Evolutionary conservation across 139 green algal genomes (phyloP), one percentile per base, ranked within the genome.

Genomic region (Marvania coccoides): DNA sequence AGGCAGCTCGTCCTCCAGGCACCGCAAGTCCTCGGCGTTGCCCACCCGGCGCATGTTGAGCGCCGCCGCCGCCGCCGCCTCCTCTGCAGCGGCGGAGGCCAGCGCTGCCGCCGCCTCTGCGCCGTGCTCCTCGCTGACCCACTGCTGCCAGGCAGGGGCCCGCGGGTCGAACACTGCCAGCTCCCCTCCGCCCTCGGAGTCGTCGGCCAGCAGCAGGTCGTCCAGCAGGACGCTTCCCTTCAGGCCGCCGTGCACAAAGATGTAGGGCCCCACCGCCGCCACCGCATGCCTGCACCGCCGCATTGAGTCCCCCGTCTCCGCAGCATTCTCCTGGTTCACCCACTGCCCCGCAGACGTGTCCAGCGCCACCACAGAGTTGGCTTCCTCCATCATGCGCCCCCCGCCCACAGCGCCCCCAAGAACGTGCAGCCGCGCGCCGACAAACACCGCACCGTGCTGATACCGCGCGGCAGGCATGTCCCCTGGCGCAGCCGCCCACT

Each of bases 161-260:
- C 88, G 79, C 5, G 88, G 87, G 64, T 95, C 88, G 68, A 84
- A 93, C 15, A 90, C 81, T n/a, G 77, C 72, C 15, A 93, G 74
- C 74, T 95, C 87, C 3, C 83, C 72, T n/a, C 81, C 85, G 51
- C 78, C 82, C 58, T 76, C 81, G 33, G 69, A 75, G 70, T 95
- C 88, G 46, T 93, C 87, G 24, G 82, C 75, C 35, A 90, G 61
- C 60, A 90, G 72, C 42, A 89, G 68, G 60, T 97, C 92, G 36
- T 91, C 88, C 58, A 99, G 80, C 61, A 99, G 84, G 2, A 76
- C 77, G 40, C 75, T 78, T 53, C 87, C 83, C 31, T 86, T 78
- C 12, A 99, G 77, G 26, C 94, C 94, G 29, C 94, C 94, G 57
- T 96, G 97, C 42, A 95, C 86, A 81, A 97, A 98, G 42, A 98